Evolutionary conservation across 2,329 filamentous ascomycete genomes (phyloP).

Genomic region (Arthrobotrys iridis): DNA sequence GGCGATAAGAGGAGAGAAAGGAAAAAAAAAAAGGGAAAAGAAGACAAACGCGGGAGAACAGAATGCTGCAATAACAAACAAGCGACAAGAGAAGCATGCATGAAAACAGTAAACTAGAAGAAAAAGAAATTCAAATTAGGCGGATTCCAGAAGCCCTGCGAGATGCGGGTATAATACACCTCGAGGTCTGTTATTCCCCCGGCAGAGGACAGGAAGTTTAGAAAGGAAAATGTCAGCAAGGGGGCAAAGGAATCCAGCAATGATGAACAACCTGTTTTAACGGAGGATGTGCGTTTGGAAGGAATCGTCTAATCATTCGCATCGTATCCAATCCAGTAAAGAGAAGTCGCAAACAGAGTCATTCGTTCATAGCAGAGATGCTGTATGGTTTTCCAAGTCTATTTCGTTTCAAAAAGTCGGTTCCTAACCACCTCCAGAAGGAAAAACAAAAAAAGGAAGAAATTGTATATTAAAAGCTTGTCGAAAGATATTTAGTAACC

Average conservation of each 20-base stretch:
- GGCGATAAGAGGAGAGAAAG: slow-evolving; percentile 55
- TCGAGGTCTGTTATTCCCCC: slow-evolving; percentile 23
- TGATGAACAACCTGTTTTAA: slow-evolving; percentile 52
- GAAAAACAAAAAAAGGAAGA: slow-evolving; percentile 32
- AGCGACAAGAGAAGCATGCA: slow-evolving; percentile 40
- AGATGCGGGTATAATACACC: slow-evolving; percentile 34
- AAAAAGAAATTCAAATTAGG: slow-evolving; percentile 32
- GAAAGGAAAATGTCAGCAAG: slow-evolving; percentile 42
- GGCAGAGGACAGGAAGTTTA: slow-evolving; percentile 22
- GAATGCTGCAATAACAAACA: slow-evolving; percentile 45
- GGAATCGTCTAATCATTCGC: slow-evolving; percentile 47
- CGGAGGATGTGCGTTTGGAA: slow-evolving; percentile 37
- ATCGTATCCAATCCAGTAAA: slow-evolving; percentile 53
- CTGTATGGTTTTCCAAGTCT: slow-evolving; percentile 41
- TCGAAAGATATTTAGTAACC: slow-evolving; percentile 56
- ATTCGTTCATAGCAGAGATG: slow-evolving; percentile 49
- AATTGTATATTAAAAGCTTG: slow-evolving; percentile 36
- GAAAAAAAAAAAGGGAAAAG: slow-evolving; percentile 29
- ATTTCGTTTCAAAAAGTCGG: slow-evolving; percentile 47
- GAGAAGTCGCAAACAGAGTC: slow-evolving; percentile 36
- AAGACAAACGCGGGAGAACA: slow-evolving; percentile 27
- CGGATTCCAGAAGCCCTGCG: slow-evolving; percentile 17
- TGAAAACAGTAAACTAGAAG: slow-evolving; percentile 46
- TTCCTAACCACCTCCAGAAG: slow-evolving; percentile 50
- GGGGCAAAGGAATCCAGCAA: slow-evolving; percentile 47